phyloP scores from a whole-genome alignment of 2,329 filamentous ascomycete species.

The Exophiala dermatitidis region DNA sequence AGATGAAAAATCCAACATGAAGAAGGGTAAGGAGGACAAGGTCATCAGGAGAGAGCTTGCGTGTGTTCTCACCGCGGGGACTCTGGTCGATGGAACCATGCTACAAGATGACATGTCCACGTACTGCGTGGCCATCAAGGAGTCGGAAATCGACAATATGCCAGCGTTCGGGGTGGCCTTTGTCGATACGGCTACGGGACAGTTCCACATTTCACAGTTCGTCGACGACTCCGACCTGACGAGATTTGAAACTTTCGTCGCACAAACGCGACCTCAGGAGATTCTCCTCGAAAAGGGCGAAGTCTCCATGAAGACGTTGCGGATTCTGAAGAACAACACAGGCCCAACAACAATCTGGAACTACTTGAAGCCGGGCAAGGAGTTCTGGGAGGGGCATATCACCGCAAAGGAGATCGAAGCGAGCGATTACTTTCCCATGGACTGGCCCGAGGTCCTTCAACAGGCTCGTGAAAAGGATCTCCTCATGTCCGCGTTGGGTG shows the following conservation, averaged over 20 bases:
- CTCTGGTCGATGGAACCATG: conserved; percentile 92
- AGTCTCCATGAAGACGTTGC: conserved; percentile 78
- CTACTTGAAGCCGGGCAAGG: conserved; percentile 72
- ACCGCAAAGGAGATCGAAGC: conserved; percentile 73
- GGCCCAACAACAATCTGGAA: conserved; percentile 93
- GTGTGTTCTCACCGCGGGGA: conserved; percentile 84
- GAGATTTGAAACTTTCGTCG: conserved; percentile 93
- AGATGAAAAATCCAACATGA: conserved; percentile 45
- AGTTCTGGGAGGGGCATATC: conserved; percentile 85
- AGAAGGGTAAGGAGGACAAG: conserved; percentile 68
- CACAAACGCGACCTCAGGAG: conserved; percentile 83
- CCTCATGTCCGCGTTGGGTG: conserved; percentile 85
- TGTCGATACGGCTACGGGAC: conserved; percentile 89
- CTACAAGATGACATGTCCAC: conserved; percentile 96
- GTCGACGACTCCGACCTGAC: conserved; percentile 87
- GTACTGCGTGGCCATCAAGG: conserved; percentile 92
- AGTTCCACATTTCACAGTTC: conserved; percentile 90
- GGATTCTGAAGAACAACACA: conserved; percentile 95
- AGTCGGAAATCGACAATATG: conserved; percentile 59
- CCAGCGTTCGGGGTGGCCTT: conserved; percentile 89
- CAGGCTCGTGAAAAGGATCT: conserved; percentile 70
- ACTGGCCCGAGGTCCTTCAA: conserved; percentile 70
- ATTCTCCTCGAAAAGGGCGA: conserved; percentile 80
- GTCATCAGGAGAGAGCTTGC: conserved; percentile 86
- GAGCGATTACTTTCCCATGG: conserved; percentile 69